Percentiles rank a stretch among this genome's conserved stretches.
Evolutionary conservation across 1,284 basidiomycete species (phyloP).

Genomic region (Inonotus hispidus): DNA sequence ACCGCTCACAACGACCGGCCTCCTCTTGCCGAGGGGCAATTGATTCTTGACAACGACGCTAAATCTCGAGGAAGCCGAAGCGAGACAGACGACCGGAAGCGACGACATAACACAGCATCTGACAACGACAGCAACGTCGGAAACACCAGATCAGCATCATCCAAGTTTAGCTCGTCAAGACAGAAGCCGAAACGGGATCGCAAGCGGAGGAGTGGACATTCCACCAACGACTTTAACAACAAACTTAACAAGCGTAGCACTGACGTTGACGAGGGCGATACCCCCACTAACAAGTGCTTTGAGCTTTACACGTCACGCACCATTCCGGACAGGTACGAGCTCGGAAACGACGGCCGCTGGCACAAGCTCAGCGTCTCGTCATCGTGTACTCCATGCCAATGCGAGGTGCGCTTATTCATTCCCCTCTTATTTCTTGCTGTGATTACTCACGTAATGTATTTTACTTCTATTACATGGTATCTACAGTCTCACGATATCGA

Average conservation of each 20-base stretch:
- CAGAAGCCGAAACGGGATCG: neutral
- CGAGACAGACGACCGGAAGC: neutral
- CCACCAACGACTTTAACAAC: neutral
- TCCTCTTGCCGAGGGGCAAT: neutral
- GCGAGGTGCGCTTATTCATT: constrained; percentile 26
- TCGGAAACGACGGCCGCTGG: constrained; percentile 57
- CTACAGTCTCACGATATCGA: constrained; percentile 13
- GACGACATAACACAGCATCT: neutral
- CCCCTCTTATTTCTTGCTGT: neutral
- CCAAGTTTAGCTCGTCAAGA: neutral
- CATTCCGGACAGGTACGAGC: constrained; percentile 52
- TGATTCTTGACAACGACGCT: no score
- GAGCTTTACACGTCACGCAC: constrained; percentile 18
- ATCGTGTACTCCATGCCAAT: constrained; percentile 52
- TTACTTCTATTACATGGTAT: constrained; percentile 3
- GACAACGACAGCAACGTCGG: neutral
- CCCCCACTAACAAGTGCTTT: neutral
- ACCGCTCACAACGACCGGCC: neutral
- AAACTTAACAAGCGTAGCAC: neutral
- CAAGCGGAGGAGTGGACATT: neutral
- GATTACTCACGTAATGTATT: constrained; percentile 9
- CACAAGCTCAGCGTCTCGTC: constrained; percentile 50
- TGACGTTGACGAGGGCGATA: neutral
- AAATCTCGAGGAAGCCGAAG: neutral
- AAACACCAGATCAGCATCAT: neutral